A percentile compares a stretch with the other conserved stretches of the same genome.
Evolutionary conservation across 2,329 filamentous ascomycete genomes (phyloP).

Genomic region (Pseudogymnoascus sp.): DNA sequence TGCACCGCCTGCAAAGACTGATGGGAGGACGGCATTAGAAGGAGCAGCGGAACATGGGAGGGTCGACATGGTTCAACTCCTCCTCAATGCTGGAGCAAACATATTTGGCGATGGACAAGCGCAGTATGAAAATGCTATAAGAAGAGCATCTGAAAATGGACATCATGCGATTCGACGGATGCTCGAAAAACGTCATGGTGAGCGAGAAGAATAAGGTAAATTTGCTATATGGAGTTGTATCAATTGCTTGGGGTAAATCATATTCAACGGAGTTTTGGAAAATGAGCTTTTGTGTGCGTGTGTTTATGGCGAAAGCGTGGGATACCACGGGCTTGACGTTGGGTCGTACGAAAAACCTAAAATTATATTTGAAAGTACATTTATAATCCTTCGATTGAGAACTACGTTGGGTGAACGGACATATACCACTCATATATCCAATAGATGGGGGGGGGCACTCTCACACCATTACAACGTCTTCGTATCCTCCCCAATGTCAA

Average conservation of each 20-base stretch:
- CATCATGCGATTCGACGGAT: neutral
- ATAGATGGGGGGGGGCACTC: neutral
- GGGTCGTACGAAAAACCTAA: neutral
- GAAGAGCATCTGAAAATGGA: neutral
- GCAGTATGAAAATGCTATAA: neutral
- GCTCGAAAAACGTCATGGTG: neutral
- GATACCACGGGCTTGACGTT: neutral
- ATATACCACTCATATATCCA: neutral
- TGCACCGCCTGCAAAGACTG: constrained; percentile 13
- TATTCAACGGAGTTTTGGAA: neutral
- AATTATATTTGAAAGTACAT: neutral
- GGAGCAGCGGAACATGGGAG: constrained; percentile 28
- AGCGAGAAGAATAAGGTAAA: neutral
- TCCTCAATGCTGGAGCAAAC: constrained; percentile 21
- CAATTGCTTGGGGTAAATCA: neutral
- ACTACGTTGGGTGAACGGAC: neutral
- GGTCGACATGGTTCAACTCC: constrained; percentile 25
- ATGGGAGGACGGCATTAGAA: constrained; percentile 26
- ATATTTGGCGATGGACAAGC: neutral
- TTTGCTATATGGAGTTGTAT: neutral
- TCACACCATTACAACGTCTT: neutral
- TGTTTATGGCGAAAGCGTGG: neutral
- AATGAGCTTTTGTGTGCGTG: neutral
- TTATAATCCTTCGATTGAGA: neutral
- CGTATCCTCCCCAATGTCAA: constrained; percentile 38